These are phyloP conservation scores for Tetradesmus obliquus DNA, from an alignment of 139 green algal genomes.

Conservation along the genomic window DNA sequence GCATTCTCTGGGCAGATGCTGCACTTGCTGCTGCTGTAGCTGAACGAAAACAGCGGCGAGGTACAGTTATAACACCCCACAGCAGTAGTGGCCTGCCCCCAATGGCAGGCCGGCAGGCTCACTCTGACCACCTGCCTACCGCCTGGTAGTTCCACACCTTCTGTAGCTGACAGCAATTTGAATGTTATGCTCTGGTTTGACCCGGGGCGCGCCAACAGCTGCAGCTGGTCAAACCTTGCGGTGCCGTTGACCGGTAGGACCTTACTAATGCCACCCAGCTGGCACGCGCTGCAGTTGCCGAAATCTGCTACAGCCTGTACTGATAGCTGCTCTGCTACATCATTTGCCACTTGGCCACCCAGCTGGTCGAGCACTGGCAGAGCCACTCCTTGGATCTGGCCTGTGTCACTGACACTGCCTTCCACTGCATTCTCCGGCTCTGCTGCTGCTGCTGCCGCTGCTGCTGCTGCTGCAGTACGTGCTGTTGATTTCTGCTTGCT, in stretches of 20 bases:
- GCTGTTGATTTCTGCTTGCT: not conserved
- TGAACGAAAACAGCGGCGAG: constrained; percentile 32
- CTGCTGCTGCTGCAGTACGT: not conserved
- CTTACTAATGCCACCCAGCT: constrained; percentile 23
- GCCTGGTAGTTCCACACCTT: not conserved
- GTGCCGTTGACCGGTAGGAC: constrained; percentile 29
- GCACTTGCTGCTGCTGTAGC: not conserved
- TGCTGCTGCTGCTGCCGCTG: not conserved
- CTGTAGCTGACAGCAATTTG: constrained; percentile 5
- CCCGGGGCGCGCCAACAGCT: not conserved
- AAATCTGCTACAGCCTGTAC: constrained; percentile 20
- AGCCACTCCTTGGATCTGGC: not conserved
- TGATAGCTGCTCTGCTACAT: constrained; percentile 32
- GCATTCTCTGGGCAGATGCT: constrained; percentile 26
- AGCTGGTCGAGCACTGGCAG: constrained; percentile 32
- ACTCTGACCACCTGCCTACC: not conserved
- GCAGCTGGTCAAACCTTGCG: constrained; percentile 19
- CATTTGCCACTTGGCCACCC: not conserved
- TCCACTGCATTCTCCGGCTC: not conserved
- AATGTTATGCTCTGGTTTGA: constrained; percentile 32
- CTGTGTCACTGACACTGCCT: not conserved
- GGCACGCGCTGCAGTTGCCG: constrained; percentile 22
- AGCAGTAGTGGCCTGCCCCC: constrained; percentile 22
- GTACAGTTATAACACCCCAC: constrained; percentile 37
- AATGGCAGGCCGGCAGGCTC: not conserved